Conservation (phyloP, 2,329 filamentous ascomycete species). For the Ceratocystis huliohia region DNA sequence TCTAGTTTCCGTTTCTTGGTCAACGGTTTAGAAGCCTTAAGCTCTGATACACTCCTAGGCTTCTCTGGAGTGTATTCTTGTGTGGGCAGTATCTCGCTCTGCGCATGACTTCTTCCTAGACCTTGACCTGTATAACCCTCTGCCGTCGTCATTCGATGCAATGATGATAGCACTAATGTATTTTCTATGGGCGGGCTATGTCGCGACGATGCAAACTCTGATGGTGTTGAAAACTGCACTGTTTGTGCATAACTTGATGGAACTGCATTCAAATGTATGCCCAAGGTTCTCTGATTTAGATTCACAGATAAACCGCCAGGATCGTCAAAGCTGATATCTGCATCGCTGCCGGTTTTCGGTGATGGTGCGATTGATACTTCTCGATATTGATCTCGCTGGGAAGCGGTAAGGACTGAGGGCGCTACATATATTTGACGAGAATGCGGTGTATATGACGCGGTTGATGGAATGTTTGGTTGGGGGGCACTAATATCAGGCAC, state of each 20-base stretch:
- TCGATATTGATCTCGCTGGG: slow-evolving; percentile 9
- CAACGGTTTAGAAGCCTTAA: background rate
- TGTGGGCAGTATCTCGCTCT: background rate
- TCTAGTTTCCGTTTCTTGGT: slow-evolving; percentile 6
- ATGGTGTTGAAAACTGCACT: slow-evolving; percentile 5
- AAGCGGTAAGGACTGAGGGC: slow-evolving; percentile 1
- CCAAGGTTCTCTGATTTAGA: background rate
- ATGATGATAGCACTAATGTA: background rate
- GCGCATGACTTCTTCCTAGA: background rate
- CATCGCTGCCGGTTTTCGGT: background rate
- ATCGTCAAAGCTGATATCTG: slow-evolving; percentile 6
- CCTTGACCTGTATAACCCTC: background rate
- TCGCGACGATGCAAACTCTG: slow-evolving; percentile 1
- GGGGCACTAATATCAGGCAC: background rate
- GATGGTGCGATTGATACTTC: slow-evolving; percentile 5
- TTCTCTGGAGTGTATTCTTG: background rate
- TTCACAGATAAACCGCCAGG: background rate
- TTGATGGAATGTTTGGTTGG: slow-evolving; percentile 7
- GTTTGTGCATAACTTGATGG: slow-evolving; percentile 10
- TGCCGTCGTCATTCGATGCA: background rate
- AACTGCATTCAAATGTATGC: background rate
- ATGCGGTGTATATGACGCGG: background rate
- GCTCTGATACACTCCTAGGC: background rate
- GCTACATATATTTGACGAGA: slow-evolving; percentile 10
- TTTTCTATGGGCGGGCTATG: background rate